phyloP scores from a whole-genome alignment of 176 grass and related monocot genomes.

The Tuctoria greenei region DNA sequence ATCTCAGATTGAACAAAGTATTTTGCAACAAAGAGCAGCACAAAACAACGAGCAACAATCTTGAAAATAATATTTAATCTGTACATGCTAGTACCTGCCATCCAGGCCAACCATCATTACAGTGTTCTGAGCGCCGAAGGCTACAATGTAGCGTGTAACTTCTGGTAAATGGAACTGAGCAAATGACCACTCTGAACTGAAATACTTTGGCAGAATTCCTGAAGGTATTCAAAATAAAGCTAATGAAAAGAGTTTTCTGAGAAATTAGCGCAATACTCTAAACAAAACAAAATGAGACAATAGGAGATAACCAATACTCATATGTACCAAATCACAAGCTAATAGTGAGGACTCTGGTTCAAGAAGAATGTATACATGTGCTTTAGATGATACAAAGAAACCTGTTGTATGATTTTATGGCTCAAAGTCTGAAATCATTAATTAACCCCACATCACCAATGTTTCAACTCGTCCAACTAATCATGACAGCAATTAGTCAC shows the following conservation, averaged over 20 bases:
- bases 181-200: conserved; percentile 98
- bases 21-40: background rate
- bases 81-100: conserved; percentile 68
- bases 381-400: background rate
- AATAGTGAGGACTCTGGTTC: background rate
- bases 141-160: conserved; percentile 80
- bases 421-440: background rate
- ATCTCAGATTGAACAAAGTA: background rate
- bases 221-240: conserved; percentile 32
- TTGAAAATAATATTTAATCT: conserved; percentile 10
- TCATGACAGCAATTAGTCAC: no score
- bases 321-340: background rate
- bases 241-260: background rate
- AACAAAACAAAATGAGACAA: background rate
- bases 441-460: background rate
- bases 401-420: conserved; percentile 7
- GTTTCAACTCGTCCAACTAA: no score
- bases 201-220: conserved; percentile 88
- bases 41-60: background rate
- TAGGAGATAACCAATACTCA: background rate
- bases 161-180: conserved; percentile 93
- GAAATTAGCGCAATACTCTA: background rate
- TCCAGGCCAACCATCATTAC: conserved; percentile 91
- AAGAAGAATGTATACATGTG: background rate
- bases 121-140: conserved; percentile 81